Conservation (phyloP, 257 asterid species). For the Forsythia viridissima region DNA sequence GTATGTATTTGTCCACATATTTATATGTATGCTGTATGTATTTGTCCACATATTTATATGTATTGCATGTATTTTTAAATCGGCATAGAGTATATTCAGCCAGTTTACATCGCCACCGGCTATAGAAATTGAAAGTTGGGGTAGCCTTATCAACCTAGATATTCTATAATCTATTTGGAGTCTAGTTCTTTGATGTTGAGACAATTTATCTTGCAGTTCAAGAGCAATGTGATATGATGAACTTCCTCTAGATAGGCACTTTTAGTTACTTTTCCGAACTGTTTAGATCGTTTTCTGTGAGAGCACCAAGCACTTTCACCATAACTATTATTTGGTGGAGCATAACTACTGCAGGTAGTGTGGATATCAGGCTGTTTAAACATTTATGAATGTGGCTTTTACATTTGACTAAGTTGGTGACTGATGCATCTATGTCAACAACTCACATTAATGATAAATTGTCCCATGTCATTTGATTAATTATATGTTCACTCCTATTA, state of each 20-base stretch:
- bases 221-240: background rate
- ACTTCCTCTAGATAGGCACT: background rate
- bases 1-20: background rate
- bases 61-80: background rate
- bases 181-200: background rate
- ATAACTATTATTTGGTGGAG: background rate
- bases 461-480: background rate
- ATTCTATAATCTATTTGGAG: background rate
- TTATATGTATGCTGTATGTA: background rate
- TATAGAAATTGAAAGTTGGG: background rate
- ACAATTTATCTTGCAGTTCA: background rate
- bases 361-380: background rate
- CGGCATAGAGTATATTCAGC: background rate
- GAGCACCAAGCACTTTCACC: background rate
- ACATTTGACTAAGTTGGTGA: background rate
- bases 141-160: too few species aligned
- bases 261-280: background rate
- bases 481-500: background rate
- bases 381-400: background rate
- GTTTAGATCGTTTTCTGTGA: background rate
- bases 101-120: background rate
- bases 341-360: background rate
- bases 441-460: background rate
- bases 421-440: background rate
- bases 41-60: background rate